Percentiles rank a stretch among this genome's conserved stretches.
phyloP scores from a whole-genome alignment of 495 filamentous ascomycete genomes.

The Talaromyces wortmannii region DNA sequence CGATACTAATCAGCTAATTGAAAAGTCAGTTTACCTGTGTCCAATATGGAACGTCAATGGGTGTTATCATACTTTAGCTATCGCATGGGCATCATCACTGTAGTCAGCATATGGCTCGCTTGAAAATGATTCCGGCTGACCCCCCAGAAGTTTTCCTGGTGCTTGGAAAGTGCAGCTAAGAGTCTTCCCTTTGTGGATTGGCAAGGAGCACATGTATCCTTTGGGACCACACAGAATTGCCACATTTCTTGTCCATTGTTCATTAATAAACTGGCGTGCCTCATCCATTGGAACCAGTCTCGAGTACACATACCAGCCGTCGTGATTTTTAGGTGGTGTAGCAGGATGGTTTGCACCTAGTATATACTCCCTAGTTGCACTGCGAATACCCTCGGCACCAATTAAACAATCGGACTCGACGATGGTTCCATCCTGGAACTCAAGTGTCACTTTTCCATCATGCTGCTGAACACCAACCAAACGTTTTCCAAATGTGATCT shows the following conservation, averaged over 20 bases:
- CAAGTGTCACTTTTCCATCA: background rate
- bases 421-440: background rate
- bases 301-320: background rate
- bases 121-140: background rate
- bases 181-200: background rate
- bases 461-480: background rate
- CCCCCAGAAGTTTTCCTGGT: background rate
- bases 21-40: background rate
- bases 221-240: background rate
- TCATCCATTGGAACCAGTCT: background rate
- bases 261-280: background rate
- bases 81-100: background rate
- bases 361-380: background rate
- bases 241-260: background rate
- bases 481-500: background rate
- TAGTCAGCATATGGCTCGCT: background rate
- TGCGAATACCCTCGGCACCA: background rate
- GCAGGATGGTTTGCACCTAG: background rate
- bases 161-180: background rate
- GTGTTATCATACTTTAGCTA: background rate
- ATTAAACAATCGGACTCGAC: background rate
- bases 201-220: background rate
- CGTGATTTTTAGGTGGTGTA: background rate
- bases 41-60: no score
- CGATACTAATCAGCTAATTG: background rate